Base-by-base conservation (phyloP, 768 basidiomycete genomes). In the Lactarius sanguifluus region DNA sequence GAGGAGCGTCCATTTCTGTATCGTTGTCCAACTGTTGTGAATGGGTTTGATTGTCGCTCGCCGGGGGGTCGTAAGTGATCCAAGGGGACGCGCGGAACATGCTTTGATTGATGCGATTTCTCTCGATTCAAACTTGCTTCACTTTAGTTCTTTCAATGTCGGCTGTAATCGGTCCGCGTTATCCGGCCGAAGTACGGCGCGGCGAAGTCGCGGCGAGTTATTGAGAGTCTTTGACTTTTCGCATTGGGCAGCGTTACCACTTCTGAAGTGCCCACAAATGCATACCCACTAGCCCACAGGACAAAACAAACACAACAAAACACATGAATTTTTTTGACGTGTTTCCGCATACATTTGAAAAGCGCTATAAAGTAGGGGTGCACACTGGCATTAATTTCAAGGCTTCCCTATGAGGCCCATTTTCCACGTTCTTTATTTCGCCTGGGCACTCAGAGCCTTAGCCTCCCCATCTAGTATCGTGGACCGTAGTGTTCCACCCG, bases 1-100 rank as follows among this genome's bases (percentile, higher is more conserved):
- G 86, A 43, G 91, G 91, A 40, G 91, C 89, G 45, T 92, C 91
- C 89, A 92, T 91, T 52, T 81, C 80, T n/a, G 80, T 72, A 63
- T 82, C 80, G 57, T 80, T 77, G 65, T 79, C 76, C 77, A 80
- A 61, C 20, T 64, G 62, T 34, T 61, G 67, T 59, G 68, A 32
- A 20, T 61, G 52, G 5, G 50, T 15, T 20, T 61, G 43, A 18
- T 30, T 63, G 23, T 60, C 64, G 57, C 61, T 54, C 59, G 54
- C 43, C 16, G 69, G 69, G n/a, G 64, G 62, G 57, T 61, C 80
- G 78, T 86, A 85, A 64, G 79, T 75, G 67, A 85, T 83, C 85
- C 85, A 86, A 71, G 86, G 85, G 70, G 85, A 85, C 71, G 81
- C 85, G 68, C 85, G 84, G 78, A 86, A 87, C 77, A 80, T 82